A percentile compares a stretch with the other conserved stretches of the same genome.
phyloP scores from a whole-genome alignment of 1,139 yeast genomes.

The Hyphopichia burtonii region DNA sequence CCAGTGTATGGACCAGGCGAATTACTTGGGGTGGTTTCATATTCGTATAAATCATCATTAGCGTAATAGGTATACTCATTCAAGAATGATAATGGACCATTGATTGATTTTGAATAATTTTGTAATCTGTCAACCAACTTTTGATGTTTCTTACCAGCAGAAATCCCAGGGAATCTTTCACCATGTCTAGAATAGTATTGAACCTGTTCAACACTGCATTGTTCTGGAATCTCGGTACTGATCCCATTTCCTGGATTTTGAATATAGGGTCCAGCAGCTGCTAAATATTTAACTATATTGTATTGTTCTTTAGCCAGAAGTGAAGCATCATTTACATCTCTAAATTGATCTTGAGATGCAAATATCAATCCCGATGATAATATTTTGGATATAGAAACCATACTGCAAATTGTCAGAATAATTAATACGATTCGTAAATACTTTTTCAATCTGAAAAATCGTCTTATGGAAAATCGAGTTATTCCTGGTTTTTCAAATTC shows the following conservation, averaged over 20 bases:
- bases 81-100: slow-evolving; percentile 25
- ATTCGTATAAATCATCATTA: slow-evolving; percentile 23
- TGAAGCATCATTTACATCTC: slow-evolving; percentile 27
- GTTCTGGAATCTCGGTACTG: slow-evolving; percentile 29
- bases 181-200: slow-evolving; percentile 38
- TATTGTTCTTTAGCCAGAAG: slow-evolving; percentile 29
- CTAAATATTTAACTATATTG: slow-evolving; percentile 31
- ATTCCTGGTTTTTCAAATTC: not conserved
- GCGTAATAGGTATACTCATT: slow-evolving; percentile 28
- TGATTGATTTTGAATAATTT: slow-evolving; percentile 15
- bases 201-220: slow-evolving; percentile 34
- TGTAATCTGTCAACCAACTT: slow-evolving; percentile 20
- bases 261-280: slow-evolving; percentile 39
- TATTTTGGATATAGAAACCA: slow-evolving; percentile 31
- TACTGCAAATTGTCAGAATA: slow-evolving; percentile 5
- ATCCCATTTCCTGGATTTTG: slow-evolving; percentile 36
- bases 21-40: slow-evolving; percentile 25
- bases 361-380: slow-evolving; percentile 27
- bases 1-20: slow-evolving; percentile 24
- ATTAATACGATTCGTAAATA: not conserved
- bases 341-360: slow-evolving; percentile 22
- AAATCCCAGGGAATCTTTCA: slow-evolving; percentile 33
- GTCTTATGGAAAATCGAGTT: not conserved
- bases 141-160: slow-evolving; percentile 22
- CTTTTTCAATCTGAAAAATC: not conserved